A percentile compares a stretch with the other conserved stretches of the same genome.
phyloP scores from a whole-genome alignment of 2,329 filamentous ascomycete genomes.

The Nemania sp. region DNA sequence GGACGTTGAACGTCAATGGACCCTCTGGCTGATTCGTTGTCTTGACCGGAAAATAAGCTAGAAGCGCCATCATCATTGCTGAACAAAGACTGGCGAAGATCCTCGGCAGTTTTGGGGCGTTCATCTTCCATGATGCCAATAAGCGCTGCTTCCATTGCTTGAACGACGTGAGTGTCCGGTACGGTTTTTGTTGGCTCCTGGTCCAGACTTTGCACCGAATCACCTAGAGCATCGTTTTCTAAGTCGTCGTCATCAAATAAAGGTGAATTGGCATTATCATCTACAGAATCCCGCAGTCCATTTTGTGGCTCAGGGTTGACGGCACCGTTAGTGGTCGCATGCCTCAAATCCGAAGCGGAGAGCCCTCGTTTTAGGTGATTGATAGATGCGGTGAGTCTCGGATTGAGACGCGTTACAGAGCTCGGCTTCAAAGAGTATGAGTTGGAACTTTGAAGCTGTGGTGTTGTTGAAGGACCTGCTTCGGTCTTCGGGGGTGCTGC shows the following conservation, averaged over 20 bases:
- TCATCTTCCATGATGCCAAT: constrained; percentile 89
- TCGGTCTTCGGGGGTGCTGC: constrained; percentile 26
- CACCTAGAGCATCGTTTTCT: constrained; percentile 69
- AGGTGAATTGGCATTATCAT: constrained; percentile 58
- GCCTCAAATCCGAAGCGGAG: constrained; percentile 53
- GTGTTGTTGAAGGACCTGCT: constrained; percentile 33
- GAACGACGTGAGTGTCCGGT: constrained; percentile 79
- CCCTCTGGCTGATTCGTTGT: constrained; percentile 57
- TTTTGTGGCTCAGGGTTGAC: constrained; percentile 46
- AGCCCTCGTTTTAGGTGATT: constrained; percentile 45
- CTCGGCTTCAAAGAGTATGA: constrained; percentile 50
- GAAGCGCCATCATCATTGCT: constrained; percentile 55
- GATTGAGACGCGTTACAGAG: constrained; percentile 47
- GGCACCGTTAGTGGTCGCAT: constrained; percentile 43
- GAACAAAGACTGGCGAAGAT: constrained; percentile 69
- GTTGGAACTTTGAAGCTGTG: constrained; percentile 40
- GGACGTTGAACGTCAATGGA: constrained; percentile 43
- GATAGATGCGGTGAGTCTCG: constrained; percentile 41
- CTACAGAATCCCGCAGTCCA: constrained; percentile 67
- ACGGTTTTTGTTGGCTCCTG: constrained; percentile 64
- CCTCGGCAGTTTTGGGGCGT: constrained; percentile 64
- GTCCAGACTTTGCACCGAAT: constrained; percentile 79
- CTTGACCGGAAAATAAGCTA: constrained; percentile 55
- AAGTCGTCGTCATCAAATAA: constrained; percentile 83
- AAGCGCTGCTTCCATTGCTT: constrained; percentile 89